These are phyloP conservation scores for Aureobasidium melanogenum DNA, from an alignment of 2,329 filamentous ascomycete species.

Conservation along the genomic window DNA sequence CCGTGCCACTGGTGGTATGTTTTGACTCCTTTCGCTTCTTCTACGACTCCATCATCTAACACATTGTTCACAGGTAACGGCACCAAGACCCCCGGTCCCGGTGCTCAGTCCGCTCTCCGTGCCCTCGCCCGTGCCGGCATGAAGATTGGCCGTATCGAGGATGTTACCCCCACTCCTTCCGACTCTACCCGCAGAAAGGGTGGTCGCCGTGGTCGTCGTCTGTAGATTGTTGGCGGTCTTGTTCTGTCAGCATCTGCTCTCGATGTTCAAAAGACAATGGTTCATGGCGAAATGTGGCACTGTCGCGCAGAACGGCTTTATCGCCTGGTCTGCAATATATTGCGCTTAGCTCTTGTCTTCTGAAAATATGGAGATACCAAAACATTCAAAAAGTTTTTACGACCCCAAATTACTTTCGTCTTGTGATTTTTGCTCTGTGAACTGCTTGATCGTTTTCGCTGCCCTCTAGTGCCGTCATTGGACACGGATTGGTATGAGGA, in stretches of 20 bases:
- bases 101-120: slow-evolving; percentile 97
- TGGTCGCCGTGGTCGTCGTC: slow-evolving; percentile 99
- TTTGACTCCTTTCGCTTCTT: neutral
- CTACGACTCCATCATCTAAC: neutral
- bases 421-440: neutral
- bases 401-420: neutral
- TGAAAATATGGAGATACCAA: slow-evolving; percentile 3
- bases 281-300: slow-evolving; percentile 26
- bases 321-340: slow-evolving; percentile 28
- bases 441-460: neutral
- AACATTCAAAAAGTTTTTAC: slow-evolving; percentile 9
- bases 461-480: neutral
- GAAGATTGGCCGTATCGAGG: slow-evolving; percentile 99
- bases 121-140: slow-evolving; percentile 98
- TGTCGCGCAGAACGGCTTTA: slow-evolving; percentile 31
- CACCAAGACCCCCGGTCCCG: slow-evolving; percentile 99
- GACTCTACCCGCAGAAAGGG: slow-evolving; percentile 99
- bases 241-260: slow-evolving; percentile 1
- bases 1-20: slow-evolving; percentile 90
- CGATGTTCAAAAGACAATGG: slow-evolving; percentile 5
- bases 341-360: slow-evolving; percentile 12
- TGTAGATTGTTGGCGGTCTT: slow-evolving; percentile 45
- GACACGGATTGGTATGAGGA: neutral
- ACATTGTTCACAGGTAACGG: slow-evolving; percentile 62
- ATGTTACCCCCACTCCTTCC: slow-evolving; percentile 97